Evolutionary conservation across 305 asterid genomes (phyloP), one percentile per base, ranked within the genome.

Genomic region (Fraxinus paxiana): DNA sequence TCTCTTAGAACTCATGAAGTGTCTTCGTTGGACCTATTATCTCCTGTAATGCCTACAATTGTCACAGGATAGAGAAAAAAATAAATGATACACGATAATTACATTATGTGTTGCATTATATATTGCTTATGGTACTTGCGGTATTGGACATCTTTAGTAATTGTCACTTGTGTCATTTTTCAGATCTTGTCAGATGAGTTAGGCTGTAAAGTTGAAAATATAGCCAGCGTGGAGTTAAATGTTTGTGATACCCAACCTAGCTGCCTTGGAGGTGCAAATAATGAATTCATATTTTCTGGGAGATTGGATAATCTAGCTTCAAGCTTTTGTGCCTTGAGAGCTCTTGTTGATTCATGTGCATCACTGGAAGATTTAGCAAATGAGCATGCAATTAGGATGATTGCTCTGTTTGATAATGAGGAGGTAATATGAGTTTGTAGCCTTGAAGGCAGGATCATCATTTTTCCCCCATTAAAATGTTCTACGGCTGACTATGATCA

Each of bases 291-390:
- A 88, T 93, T 92, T 87, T 96, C 99, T 87, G 99, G 99, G 87
- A 94, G 99, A 89, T 81, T 96, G 91, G 99, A 96, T 85, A 94
- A 96, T 88, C 94, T 96, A 76, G 99, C 99, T 75, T 96, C 98
- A 76, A 93, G 97, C 87, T 96, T 92, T 89, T 96, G 99, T 83
- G 97, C 98, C 34, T 83, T 95, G 87, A 93, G 96, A 91, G 99
- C 97, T 89, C 96, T 96, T 81, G 79, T 90, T 80, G 99, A 92
- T 88, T 89, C 99, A 76, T 91, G 96, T 85, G 83, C 92, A 79
- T 86, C 90, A 34, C 88, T 94, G 77, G 92, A 86, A 86, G 94
- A 88, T 87, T 83, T 96, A 87, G 91, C 85, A 63, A 85, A 88
- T 87, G 99, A 96, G 90, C 81, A 87, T 77, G 88, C 94, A 79